A percentile compares a stretch with the other conserved stretches of the same genome.
These are phyloP conservation scores for Coniella vitis DNA, from an alignment of 2,329 filamentous ascomycete species.

Conservation along the genomic window DNA sequence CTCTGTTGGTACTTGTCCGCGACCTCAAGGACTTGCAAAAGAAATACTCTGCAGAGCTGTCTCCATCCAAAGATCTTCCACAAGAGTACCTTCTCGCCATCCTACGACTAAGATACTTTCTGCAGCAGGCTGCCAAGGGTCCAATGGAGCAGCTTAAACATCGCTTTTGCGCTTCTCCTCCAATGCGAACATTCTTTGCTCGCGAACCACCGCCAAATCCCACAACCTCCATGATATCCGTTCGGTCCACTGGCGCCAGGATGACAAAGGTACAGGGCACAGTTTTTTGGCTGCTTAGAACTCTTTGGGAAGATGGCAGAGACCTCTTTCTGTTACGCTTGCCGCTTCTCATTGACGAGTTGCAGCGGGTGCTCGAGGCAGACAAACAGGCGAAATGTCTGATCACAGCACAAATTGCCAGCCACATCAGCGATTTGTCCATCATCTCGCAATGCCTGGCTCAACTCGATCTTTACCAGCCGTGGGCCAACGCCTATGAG, in stretches of 20 bases:
- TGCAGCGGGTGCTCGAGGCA: too few relatives aligned
- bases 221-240: conserved; percentile 19
- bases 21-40: too few relatives aligned
- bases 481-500: conserved; percentile 39
- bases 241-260: conserved; percentile 16
- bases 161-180: conserved; percentile 31
- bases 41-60: conserved; percentile 22
- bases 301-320: conserved; percentile 30
- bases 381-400: not conserved
- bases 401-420: conserved; percentile 30
- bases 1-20: too few relatives aligned
- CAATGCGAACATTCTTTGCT: conserved; percentile 29
- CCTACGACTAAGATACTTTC: conserved; percentile 32
- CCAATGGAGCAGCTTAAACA: conserved; percentile 23
- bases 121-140: conserved; percentile 27
- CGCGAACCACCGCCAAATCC: conserved; percentile 22
- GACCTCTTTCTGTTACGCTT: too few relatives aligned
- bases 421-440: conserved; percentile 36
- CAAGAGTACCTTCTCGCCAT: conserved; percentile 32
- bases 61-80: conserved; percentile 31
- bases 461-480: conserved; percentile 40
- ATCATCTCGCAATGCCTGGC: conserved; percentile 36
- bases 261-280: conserved; percentile 23
- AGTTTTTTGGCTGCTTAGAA: conserved; percentile 27
- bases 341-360: too few relatives aligned